Evolutionary conservation across 345 rosid species (phyloP).

Genomic region (Raphanus sativus): DNA sequence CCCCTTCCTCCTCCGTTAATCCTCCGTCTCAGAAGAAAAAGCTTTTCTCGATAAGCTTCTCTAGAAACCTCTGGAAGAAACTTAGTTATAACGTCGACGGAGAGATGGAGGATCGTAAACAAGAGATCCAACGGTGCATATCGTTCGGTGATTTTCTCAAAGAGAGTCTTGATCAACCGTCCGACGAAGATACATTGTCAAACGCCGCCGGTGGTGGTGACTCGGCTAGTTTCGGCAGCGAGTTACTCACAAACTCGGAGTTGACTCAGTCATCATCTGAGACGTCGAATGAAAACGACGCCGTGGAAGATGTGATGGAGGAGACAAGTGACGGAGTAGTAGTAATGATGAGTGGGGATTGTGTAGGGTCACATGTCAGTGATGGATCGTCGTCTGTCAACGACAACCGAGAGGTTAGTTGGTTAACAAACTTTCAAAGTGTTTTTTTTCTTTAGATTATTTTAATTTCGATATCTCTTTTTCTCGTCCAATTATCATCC

Average conservation of each 20-base stretch:
- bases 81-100: not conserved
- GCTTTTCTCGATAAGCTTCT: conserved; percentile 44
- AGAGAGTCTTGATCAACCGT: conserved; percentile 41
- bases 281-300: conserved; percentile 31
- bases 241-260: conserved; percentile 34
- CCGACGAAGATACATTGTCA: conserved; percentile 23
- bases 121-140: conserved; percentile 46
- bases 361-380: conserved; percentile 48
- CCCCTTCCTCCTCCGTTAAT: conserved; percentile 35
- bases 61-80: conserved; percentile 52
- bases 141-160: conserved; percentile 45
- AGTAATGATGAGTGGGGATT: conserved; percentile 42
- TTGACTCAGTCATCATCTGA: conserved; percentile 23
- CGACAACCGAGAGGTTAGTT: conserved; percentile 47
- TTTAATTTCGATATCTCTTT: not conserved
- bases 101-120: not conserved
- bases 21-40: conserved; percentile 24
- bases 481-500: not conserved
- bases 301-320: conserved; percentile 25
- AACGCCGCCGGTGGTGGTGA: not conserved
- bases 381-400: conserved; percentile 44
- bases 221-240: conserved; percentile 38
- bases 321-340: conserved; percentile 2
- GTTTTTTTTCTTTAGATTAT: not conserved
- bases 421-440: conserved; percentile 22